Base-by-base conservation (phyloP, 352 stramenopile genomes). In the Bremia lactucae region DNA sequence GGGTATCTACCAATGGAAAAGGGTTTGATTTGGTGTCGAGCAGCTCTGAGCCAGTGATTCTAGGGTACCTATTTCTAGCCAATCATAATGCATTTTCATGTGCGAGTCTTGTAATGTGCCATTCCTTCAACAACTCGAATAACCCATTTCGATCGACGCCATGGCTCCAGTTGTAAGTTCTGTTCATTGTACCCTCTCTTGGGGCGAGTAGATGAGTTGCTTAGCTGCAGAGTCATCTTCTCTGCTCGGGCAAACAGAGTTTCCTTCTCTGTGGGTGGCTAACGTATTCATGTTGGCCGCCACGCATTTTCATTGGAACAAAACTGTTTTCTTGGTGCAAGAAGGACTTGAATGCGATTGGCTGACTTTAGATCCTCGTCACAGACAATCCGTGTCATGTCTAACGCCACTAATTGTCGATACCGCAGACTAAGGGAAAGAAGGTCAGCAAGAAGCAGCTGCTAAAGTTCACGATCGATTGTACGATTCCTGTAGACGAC, bases 401-500 rank as follows among this genome's bases (percentile, higher is more conserved):
- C 43, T 58, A 48, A 58, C 52, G 38, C 10, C 21, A 22, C 39
- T 42, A 26, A 31, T 33, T 47, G 23, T 19, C 21, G 21, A 5
- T 20, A 20, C n/a, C 10, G 16, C 53, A 90, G 72, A 70, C 62
- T 53, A 90, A 86, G 65, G 68, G 69, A 51, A 90, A 94, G 76
- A 92, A 87, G 70, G 59, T 88, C 42, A 66, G 71, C 60, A 94
- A 94, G 75, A 94, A 94, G 76, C 60, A 87, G 50, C 45, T 88
- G 36, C 71, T 94, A 20, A 95, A 94, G 80, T 96, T 95, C 70
- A 94, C 84, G 42, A 90, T 96, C 59, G 87, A 96, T 69, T 96
- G 85, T 74, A 96, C 84, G 39, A 83, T 96, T 50, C 96, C 96
- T 36, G 95, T 99, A 23, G 94, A 98, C 55, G 96, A 99, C 76